Base-by-base conservation (phyloP, 139 green algal species). In the Coelastrella sp. region DNA sequence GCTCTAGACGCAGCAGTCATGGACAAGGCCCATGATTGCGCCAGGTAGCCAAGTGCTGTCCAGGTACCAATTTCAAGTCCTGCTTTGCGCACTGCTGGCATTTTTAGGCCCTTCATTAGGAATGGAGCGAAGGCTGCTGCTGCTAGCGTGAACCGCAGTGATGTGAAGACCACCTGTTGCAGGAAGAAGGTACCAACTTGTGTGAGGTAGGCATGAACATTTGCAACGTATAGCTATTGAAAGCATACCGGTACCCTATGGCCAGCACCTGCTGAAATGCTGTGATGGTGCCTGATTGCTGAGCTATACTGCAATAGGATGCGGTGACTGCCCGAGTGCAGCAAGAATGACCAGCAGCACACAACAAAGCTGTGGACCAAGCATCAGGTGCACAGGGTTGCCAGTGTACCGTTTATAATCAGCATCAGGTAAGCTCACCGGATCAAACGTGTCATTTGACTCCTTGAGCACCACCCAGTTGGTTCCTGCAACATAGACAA, bases 1-100 rank as follows among this genome's bases (percentile, higher is more conserved):
- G 93, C 96, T 20, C 95, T 83, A 0, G 91, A 95, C 6, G 96
- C 96, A 60, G 98, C 95, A 4, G 95, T 96, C 74, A 93, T 93
- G 4, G 95, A 68, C 14, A 98, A 90, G 0, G 93, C 96, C 19
- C 95, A 23, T 1, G 92, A 85, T 87, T 98, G 96, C 64, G 91
- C 86, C 10, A 94, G 74, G 83, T 97, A 96, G 59, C 92, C 92
- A 17, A 89, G 32, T 11, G 89, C 85, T 47, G 60, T 88, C 89
- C 89, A 94, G 0, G 81, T 17, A 22, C 92, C 92, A 14, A 94
- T 85, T 47, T 94, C 89, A 5, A 94, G 16, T n/a, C 92, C 92
- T 23, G 85, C 89, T 19, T 73, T 78, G 16, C 92, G 14, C 0
- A 92, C 73, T n/a, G 60, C 17, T 58, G 32, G 56, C 8, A 88